Evolutionary conservation across 306 rosid species (phyloP).

Genomic region (Cicer chorassanicum): DNA sequence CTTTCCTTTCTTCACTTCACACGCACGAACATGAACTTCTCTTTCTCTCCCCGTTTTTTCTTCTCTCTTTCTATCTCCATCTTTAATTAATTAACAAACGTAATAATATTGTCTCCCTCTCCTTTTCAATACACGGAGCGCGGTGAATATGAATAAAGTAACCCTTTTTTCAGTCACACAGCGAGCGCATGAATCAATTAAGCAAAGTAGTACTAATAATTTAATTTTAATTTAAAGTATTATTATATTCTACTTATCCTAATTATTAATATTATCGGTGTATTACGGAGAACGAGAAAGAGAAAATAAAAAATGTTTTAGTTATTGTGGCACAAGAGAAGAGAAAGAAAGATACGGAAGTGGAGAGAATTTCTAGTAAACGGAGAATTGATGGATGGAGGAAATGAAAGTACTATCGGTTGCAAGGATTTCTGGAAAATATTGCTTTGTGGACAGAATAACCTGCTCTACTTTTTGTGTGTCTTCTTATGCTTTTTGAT

Average conservation of each 20-base stretch:
- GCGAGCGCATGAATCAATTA: background rate
- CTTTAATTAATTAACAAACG: no score
- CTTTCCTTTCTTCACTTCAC: constrained; percentile 47
- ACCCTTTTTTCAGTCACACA: constrained; percentile 4
- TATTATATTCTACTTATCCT: background rate
- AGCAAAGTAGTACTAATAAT: constrained; percentile 8
- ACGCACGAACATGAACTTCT: constrained; percentile 43
- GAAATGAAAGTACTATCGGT: constrained; percentile 53
- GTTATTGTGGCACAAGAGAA: background rate
- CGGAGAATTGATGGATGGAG: constrained; percentile 49
- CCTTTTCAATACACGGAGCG: background rate
- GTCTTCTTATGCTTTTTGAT: constrained; percentile 38
- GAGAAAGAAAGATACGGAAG: constrained; percentile 39
- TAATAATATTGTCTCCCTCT: no score
- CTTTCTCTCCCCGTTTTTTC: background rate
- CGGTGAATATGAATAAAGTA: constrained; percentile 43
- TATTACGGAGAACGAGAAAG: background rate
- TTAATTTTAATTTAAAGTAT: background rate
- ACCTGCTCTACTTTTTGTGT: constrained; percentile 60
- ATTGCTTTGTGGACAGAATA: constrained; percentile 55
- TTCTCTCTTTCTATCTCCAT: background rate
- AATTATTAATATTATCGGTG: constrained; percentile 12
- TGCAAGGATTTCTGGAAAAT: constrained; percentile 76
- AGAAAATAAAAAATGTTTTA: background rate
- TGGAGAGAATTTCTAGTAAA: constrained; percentile 54